A percentile compares a stretch with the other conserved stretches of the same genome.
phyloP scores from a whole-genome alignment of 1,284 basidiomycete genomes.

The Heterobasidion parviporum region DNA sequence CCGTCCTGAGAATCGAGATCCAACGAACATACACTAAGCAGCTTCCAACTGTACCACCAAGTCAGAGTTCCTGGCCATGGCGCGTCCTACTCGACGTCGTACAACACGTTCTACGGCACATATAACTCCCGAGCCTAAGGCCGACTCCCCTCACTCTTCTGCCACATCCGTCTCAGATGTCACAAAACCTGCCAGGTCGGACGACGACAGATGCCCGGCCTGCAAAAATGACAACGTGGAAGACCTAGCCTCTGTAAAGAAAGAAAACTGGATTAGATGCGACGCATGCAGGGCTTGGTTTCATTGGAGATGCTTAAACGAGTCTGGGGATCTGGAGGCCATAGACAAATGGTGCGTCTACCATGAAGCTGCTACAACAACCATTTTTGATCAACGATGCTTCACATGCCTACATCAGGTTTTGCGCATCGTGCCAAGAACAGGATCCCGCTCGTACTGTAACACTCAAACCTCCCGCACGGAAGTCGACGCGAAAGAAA shows the following conservation, averaged over 20 bases:
- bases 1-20: no score
- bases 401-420: conserved; percentile 36
- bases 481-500: conserved; percentile 71
- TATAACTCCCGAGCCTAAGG: not conserved
- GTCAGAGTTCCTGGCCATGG: not conserved
- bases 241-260: conserved; percentile 23
- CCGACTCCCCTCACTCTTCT: not conserved
- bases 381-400: not conserved
- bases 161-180: not conserved
- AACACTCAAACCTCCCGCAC: conserved; percentile 66
- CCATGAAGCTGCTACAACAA: not conserved
- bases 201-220: not conserved
- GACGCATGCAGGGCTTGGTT: conserved; percentile 75
- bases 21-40: not conserved
- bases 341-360: conserved; percentile 48
- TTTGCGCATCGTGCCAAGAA: conserved; percentile 54
- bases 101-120: not conserved
- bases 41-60: not conserved
- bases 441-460: conserved; percentile 53
- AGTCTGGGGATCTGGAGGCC: conserved; percentile 50
- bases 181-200: not conserved
- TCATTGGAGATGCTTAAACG: conserved; percentile 74
- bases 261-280: conserved; percentile 68
- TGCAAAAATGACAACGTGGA: not conserved
- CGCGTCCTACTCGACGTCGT: not conserved